Conservation (phyloP, 805 yeast genomes). For the Schizosaccharomyces cryophilus region DNA sequence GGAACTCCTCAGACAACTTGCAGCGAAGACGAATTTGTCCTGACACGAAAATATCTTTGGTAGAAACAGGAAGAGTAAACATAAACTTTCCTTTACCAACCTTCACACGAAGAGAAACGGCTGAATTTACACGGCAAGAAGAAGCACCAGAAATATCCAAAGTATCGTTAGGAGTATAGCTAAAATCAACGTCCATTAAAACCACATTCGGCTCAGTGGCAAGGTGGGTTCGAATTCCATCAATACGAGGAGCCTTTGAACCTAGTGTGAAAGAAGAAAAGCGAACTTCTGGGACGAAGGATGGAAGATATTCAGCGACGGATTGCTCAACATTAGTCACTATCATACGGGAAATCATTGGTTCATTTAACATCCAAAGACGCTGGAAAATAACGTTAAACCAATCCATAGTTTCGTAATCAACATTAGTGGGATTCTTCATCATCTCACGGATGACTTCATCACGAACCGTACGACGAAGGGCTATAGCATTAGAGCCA, state of each 20-base stretch:
- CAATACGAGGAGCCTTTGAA: constrained; percentile 85
- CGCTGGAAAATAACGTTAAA: constrained; percentile 65
- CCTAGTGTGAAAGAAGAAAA: constrained; percentile 77
- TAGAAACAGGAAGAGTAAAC: constrained; percentile 44
- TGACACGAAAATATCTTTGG: constrained; percentile 55
- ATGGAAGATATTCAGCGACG: constrained; percentile 54
- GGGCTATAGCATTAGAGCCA: background rate
- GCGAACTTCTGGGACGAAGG: constrained; percentile 59
- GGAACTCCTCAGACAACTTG: constrained; percentile 73
- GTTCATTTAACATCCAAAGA: constrained; percentile 81
- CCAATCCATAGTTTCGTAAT: constrained; percentile 92
- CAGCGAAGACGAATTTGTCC: constrained; percentile 57
- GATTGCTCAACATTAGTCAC: constrained; percentile 67
- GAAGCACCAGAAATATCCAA: constrained; percentile 73
- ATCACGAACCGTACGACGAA: background rate
- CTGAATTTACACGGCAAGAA: constrained; percentile 59
- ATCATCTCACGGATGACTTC: constrained; percentile 19
- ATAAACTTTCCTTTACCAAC: constrained; percentile 43
- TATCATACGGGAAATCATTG: constrained; percentile 63
- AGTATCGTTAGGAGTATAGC: constrained; percentile 75
- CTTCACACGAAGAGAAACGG: constrained; percentile 47
- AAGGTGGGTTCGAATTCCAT: constrained; percentile 65
- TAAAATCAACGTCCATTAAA: constrained; percentile 91
- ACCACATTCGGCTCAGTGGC: constrained; percentile 77
- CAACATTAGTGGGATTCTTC: constrained; percentile 56